These are phyloP conservation scores for Teratosphaeria pseudoeucalypti DNA, from an alignment of 2,329 filamentous ascomycete genomes.

Conservation along the genomic window DNA sequence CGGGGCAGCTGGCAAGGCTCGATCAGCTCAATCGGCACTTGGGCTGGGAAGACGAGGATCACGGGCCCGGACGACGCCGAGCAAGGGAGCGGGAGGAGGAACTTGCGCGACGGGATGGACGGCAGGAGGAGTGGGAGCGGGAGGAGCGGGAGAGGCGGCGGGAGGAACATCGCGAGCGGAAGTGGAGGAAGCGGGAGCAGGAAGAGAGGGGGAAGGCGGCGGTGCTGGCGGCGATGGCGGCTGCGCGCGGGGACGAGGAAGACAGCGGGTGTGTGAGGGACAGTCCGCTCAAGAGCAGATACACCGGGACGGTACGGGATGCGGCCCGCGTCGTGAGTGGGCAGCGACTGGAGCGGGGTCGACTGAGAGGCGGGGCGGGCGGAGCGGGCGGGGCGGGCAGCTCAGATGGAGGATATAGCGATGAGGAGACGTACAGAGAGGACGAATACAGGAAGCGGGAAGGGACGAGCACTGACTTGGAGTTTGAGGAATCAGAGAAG, in stretches of 20 bases:
- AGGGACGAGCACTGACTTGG: slow-evolving; percentile 26
- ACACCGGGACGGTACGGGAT: neutral
- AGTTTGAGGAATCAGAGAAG: slow-evolving; percentile 30
- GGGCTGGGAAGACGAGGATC: slow-evolving; percentile 24
- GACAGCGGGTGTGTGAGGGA: slow-evolving; percentile 14
- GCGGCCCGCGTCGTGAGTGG: slow-evolving; percentile 36
- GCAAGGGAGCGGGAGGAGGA: slow-evolving; percentile 23
- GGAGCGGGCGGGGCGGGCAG: neutral
- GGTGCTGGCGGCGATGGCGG: slow-evolving; percentile 27
- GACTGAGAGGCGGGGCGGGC: neutral
- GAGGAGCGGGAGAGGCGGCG: slow-evolving; percentile 32
- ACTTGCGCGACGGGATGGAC: slow-evolving; percentile 16
- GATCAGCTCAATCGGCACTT: slow-evolving; percentile 52
- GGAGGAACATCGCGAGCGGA: slow-evolving; percentile 5
- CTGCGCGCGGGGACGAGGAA: slow-evolving; percentile 17
- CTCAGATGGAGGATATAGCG: slow-evolving; percentile 27
- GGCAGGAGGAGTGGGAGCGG: slow-evolving; percentile 25
- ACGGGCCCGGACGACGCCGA: neutral
- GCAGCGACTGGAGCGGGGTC: slow-evolving; percentile 32
- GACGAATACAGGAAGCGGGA: slow-evolving; percentile 32
- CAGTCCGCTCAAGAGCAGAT: neutral
- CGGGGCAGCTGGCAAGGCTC: slow-evolving; percentile 55
- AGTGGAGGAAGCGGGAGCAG: slow-evolving; percentile 33
- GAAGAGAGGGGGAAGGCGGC: slow-evolving; percentile 25
- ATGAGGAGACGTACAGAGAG: slow-evolving; percentile 30